These are phyloP conservation scores for Amphibolis antarctica DNA, from an alignment of 106 monocot genomes.

Conservation along the genomic window DNA sequence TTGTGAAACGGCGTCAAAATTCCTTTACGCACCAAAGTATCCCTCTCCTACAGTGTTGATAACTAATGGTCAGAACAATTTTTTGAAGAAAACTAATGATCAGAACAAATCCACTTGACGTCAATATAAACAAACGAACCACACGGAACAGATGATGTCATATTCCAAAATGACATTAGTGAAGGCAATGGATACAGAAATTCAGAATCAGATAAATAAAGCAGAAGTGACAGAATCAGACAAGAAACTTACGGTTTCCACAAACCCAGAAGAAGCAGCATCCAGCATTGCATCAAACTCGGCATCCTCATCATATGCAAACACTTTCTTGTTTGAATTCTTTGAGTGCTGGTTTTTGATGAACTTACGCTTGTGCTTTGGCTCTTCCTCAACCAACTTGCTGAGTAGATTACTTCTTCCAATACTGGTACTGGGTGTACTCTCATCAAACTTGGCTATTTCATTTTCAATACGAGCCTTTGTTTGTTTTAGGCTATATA, in stretches of 20 bases:
- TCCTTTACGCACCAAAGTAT: slow-evolving; percentile 76
- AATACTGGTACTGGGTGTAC: slow-evolving; percentile 6
- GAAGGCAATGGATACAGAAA: neutral
- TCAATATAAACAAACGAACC: neutral
- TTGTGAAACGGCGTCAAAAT: slow-evolving; percentile 88
- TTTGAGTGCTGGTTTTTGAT: slow-evolving; percentile 21
- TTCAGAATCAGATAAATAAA: neutral
- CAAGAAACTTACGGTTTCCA: slow-evolving; percentile 71
- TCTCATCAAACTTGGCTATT: slow-evolving; percentile 26
- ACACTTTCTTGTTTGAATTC: slow-evolving; percentile 27
- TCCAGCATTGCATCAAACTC: slow-evolving; percentile 89
- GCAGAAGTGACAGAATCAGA: neutral
- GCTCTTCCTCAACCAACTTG: slow-evolving; percentile 54
- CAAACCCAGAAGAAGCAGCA: slow-evolving; percentile 74
- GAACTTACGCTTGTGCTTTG: slow-evolving; percentile 32
- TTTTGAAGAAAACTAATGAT: neutral
- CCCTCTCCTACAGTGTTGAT: slow-evolving; percentile 54
- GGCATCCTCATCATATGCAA: slow-evolving; percentile 66
- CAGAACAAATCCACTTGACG: neutral
- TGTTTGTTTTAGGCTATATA: slow-evolving; percentile 63
- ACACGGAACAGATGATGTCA: neutral
- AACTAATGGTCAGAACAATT: slow-evolving; percentile 4
- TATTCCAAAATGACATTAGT: no score
- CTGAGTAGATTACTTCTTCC: slow-evolving; percentile 29
- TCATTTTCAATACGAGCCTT: slow-evolving; percentile 52